These are phyloP conservation scores for Exidia glandulosa DNA, from an alignment of 768 basidiomycete genomes.

Conservation along the genomic window DNA sequence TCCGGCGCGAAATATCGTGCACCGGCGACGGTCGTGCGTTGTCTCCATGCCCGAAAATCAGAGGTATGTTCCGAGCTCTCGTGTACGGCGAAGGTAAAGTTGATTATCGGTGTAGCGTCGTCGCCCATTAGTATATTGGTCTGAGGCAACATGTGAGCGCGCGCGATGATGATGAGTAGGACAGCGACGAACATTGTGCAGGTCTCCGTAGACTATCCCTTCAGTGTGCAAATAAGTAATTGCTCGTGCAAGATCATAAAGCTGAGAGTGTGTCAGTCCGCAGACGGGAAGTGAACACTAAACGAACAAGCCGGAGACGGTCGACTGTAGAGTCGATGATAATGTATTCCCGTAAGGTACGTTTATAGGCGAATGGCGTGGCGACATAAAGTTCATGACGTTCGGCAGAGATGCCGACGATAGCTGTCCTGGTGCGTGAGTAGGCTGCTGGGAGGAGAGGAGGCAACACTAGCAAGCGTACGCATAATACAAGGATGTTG, in stretches of 20 bases:
- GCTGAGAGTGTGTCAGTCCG: not conserved
- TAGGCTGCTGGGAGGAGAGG: not conserved
- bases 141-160: not conserved
- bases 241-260: not conserved
- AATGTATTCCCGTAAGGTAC: not conserved
- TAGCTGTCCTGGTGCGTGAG: not conserved
- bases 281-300: not conserved
- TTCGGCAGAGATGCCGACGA: not conserved
- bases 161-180: not conserved
- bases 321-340: not conserved
- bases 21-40: not conserved
- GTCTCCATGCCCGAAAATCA: not conserved
- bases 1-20: not conserved
- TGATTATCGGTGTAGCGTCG: not conserved
- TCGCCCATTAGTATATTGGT: not conserved
- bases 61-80: not conserved
- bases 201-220: not conserved
- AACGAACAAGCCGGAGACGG: not conserved
- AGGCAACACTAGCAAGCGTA: not conserved
- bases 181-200: not conserved
- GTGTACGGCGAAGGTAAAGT: not conserved
- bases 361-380: not conserved
- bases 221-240: not conserved
- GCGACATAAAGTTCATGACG: not conserved
- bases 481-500: not conserved